Evolutionary conservation across 768 basidiomycete genomes (phyloP), one percentile per base, ranked within the genome.

Genomic region (Symmetrospora coprosmae): DNA sequence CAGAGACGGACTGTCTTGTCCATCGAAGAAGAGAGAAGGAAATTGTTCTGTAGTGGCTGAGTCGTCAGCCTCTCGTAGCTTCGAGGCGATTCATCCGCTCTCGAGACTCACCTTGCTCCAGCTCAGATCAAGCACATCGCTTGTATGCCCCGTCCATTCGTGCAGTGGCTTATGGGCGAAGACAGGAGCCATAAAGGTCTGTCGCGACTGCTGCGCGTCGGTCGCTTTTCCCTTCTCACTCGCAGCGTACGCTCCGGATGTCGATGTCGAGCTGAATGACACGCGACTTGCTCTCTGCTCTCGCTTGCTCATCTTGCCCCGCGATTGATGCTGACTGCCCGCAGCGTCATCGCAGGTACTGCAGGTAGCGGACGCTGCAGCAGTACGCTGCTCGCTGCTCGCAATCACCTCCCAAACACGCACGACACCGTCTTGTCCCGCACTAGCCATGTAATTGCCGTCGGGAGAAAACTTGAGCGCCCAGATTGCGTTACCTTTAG

Each of bases 1-100:
- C 67, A 71, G 31, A 71, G 64, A 25, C 70, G 46, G 0, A 69
- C 70, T 1, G 66, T 68, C 66, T 69, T 68, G 61, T 71, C 70
- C 70, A 71, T 71, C 39, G 64, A 64, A 2, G 65, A 65, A 1
- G 65, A 64, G 6, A 69, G 48, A 19, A 71, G 50, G 47, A 71
- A 71, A 51, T 68, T 66, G 51, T 71, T 70, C 66, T 67, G 60
- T 17, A 25, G 1, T 0, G 25, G 13, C 6, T 30, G 8, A 19
- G 8, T 27, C 30, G 27, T 19, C 16, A 14, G 1, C 30, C 0
- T 4, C 35, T n/a, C 1, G 1, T 1, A 17, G 2, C 27, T 23
- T 35, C 6, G 1, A 27, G 11, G 14, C 1, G 16, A 21, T 2
- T 4, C 21, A 31, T n/a, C n/a, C n/a, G n/a, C n/a, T n/a, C n/a